Evolutionary conservation across 2,329 filamentous ascomycete species (phyloP), one percentile per base, ranked within the genome.

Genomic region (Corinectria fuckeliana): DNA sequence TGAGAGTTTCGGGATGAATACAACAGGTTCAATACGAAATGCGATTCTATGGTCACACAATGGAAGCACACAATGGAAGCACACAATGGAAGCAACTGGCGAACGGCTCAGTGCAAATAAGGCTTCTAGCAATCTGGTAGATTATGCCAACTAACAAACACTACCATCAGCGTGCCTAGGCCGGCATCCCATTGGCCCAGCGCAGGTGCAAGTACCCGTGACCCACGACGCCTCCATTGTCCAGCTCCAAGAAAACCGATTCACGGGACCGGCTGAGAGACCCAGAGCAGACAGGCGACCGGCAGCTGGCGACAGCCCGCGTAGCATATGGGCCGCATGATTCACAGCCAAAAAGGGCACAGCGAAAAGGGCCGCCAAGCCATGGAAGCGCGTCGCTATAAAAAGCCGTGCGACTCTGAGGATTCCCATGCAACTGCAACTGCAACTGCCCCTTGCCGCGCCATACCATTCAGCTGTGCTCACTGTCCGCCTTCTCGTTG

Each of bases 241-340:
- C 18, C 25, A 10, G 18, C 32, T 50, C 26, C 26, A 42, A 14
- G 54, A 41, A 53, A 45, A 53, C 42, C 61, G 48, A 64, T 67
- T 66, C 58, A 67, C 55, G 45, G 45, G 42, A 50, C 56, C 38
- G 56, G 11, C 30, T 38, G 14, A 30, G 23, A 30, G 25, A 16
- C 23, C 23, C 34, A 49, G 53, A 59, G 42, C 44, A 58, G 32
- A 57, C 66, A 55, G 56, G 48, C 57, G 67, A 42, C 65, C 59
- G 63, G 44, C 66, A 69, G 64, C 66, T 69, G 66, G 65, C 54
- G 51, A 56, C 57, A 16, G 59, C 38, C 53, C 21, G 53, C 23
- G 23, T n/a, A 53, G 18, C 21, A 45, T 60, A 41, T 50, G 5
- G 13, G 18, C 32, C 36, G 32, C 16, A 47, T 64, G 58, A 62